phyloP scores from a whole-genome alignment of 352 stramenopile species.

The Phytophthora podocarpi region DNA sequence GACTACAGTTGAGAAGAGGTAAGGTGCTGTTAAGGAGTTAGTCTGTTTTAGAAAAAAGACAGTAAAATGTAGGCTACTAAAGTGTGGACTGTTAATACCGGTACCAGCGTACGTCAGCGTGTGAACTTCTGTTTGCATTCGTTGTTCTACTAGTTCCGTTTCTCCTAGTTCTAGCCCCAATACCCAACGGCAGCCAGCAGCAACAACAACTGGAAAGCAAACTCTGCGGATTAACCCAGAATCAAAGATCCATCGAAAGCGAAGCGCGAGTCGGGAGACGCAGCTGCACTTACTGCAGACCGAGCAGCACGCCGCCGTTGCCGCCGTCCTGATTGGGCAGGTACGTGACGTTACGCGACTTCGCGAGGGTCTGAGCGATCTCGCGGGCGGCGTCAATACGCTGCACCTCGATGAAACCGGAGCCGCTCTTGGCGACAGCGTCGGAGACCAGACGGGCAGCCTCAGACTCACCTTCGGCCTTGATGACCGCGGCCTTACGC shows the following conservation, averaged over 20 bases:
- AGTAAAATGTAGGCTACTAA: too few species aligned
- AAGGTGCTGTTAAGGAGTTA: slow-evolving; percentile 3
- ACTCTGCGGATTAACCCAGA: slow-evolving; percentile 11
- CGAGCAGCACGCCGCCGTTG: slow-evolving; percentile 87
- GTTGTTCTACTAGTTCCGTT: slow-evolving; percentile 16
- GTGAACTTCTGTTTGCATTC: slow-evolving; percentile 13
- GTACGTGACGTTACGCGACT: slow-evolving; percentile 98
- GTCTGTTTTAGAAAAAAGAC: too few species aligned
- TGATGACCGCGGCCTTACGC: slow-evolving; percentile 90
- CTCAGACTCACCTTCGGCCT: slow-evolving; percentile 97
- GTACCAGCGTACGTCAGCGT: too few species aligned
- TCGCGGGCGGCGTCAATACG: slow-evolving; percentile 99
- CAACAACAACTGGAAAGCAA: slow-evolving; percentile 14
- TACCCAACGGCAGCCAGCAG: slow-evolving; percentile 14
- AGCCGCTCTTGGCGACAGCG: slow-evolving; percentile 97
- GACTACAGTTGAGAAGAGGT: background rate
- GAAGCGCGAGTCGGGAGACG: background rate
- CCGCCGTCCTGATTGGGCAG: slow-evolving; percentile 91
- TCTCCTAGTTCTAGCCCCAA: slow-evolving; percentile 29
- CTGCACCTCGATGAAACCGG: slow-evolving; percentile 99
- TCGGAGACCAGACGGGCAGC: slow-evolving; percentile 98
- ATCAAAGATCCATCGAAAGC: slow-evolving; percentile 16
- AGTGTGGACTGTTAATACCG: too few species aligned
- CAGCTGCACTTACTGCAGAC: slow-evolving; percentile 63
- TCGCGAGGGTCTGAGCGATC: slow-evolving; percentile 97